Percentiles rank a stretch among this genome's conserved stretches.
Conservation (phyloP, 2,329 filamentous ascomycete genomes). For the Colletotrichum ledebouriae region DNA sequence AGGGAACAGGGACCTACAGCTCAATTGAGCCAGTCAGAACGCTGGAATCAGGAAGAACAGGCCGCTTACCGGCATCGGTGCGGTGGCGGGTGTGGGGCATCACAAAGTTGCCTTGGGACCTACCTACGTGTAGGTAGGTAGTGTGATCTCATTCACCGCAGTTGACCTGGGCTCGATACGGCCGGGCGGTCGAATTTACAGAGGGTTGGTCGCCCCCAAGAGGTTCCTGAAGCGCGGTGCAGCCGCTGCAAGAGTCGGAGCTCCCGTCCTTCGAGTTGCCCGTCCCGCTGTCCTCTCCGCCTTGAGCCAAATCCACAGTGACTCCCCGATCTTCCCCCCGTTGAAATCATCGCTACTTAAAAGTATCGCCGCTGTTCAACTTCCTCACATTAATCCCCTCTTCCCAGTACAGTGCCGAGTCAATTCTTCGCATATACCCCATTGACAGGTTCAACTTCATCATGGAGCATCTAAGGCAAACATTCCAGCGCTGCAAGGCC, state of each 20-base stretch:
- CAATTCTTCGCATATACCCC: slow-evolving; percentile 21
- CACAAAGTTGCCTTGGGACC: not conserved
- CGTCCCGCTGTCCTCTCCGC: slow-evolving; percentile 21
- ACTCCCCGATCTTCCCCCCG: no score
- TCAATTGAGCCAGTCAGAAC: slow-evolving; percentile 10
- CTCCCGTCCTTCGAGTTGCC: slow-evolving; percentile 17
- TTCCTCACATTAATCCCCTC: not conserved
- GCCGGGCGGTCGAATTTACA: not conserved
- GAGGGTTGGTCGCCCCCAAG: not conserved
- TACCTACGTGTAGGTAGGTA: no score
- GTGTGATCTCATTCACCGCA: not conserved
- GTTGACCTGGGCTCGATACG: not conserved
- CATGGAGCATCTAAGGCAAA: slow-evolving; percentile 71
- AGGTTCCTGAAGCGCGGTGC: not conserved
- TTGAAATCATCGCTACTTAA: slow-evolving; percentile 17
- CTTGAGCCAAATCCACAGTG: not conserved
- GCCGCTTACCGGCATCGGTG: slow-evolving; percentile 27
- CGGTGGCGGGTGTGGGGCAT: slow-evolving; percentile 24
- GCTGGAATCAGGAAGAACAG: slow-evolving; percentile 8
- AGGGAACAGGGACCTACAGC: not conserved
- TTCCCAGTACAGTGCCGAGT: slow-evolving; percentile 19
- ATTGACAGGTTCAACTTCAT: slow-evolving; percentile 44
- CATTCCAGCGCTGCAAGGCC: slow-evolving; percentile 72
- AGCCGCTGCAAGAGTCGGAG: slow-evolving; percentile 17
- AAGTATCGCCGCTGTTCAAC: slow-evolving; percentile 25